Evolutionary conservation across 176 grass and related monocot genomes (phyloP).

Genomic region (Aegilops tauschii): DNA sequence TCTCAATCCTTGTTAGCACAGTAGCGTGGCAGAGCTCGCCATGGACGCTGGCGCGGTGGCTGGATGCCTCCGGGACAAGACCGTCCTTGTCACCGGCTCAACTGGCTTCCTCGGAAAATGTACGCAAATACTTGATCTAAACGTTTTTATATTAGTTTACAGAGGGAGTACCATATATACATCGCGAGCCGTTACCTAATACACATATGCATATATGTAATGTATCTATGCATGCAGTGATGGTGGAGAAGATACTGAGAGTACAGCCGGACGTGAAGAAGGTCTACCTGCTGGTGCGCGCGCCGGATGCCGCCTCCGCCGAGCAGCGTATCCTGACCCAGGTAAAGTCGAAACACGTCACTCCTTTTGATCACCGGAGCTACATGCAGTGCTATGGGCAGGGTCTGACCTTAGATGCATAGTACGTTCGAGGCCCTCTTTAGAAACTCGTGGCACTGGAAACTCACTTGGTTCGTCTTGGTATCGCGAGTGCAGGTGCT

Average conservation of each 20-base stretch:
- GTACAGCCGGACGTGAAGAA: slow-evolving; percentile 14
- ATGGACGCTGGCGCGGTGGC: slow-evolving; percentile 47
- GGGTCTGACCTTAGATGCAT: background rate
- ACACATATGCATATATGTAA: no score
- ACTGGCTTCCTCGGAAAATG: slow-evolving; percentile 63
- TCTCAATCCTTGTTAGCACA: background rate
- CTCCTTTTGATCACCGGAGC: background rate
- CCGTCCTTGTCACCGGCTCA: slow-evolving; percentile 54
- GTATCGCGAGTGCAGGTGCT: background rate
- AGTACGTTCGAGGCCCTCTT: background rate
- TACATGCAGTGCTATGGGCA: background rate
- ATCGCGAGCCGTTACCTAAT: no score
- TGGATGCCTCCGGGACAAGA: slow-evolving; percentile 51
- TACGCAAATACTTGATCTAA: background rate
- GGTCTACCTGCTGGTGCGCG: slow-evolving; percentile 22
- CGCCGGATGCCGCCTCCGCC: background rate
- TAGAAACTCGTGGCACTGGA: no score
- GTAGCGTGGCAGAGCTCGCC: background rate
- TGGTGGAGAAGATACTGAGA: slow-evolving; percentile 30
- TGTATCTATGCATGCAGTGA: background rate
- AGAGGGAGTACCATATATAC: background rate
- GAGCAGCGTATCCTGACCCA: slow-evolving; percentile 22
- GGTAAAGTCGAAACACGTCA: background rate
- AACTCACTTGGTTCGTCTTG: background rate
- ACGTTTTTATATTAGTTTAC: no score